Evolutionary conservation across 148 eudicot genomes (phyloP).

Genomic region (Pharnaceum exiguum): DNA sequence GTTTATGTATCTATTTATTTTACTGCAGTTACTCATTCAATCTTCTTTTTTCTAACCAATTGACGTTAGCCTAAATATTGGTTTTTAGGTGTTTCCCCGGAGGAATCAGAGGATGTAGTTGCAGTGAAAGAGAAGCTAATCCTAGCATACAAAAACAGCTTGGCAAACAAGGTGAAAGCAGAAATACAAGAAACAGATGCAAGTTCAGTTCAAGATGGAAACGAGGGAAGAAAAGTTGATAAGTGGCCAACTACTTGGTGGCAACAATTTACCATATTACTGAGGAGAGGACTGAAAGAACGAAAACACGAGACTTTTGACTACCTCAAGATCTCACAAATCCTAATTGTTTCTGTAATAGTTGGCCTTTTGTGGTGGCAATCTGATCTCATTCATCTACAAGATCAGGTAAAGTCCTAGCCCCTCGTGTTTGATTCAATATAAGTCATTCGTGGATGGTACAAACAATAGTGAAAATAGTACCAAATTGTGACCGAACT

Average conservation of each 20-base stretch:
- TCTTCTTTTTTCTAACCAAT: too few relatives aligned
- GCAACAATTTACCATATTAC: constrained; percentile 52
- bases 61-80: too few relatives aligned
- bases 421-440: too few relatives aligned
- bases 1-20: too few relatives aligned
- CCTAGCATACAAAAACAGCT: constrained; percentile 37
- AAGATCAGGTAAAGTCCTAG: too few relatives aligned
- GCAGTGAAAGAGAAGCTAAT: constrained; percentile 40
- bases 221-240: constrained; percentile 13
- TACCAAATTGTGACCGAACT: too few relatives aligned
- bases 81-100: constrained; percentile 40
- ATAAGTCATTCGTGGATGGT: too few relatives aligned
- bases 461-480: too few relatives aligned
- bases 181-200: constrained; percentile 24
- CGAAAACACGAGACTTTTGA: constrained; percentile 46
- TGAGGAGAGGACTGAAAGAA: constrained; percentile 61
- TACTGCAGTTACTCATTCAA: too few relatives aligned
- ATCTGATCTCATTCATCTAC: constrained; percentile 53
- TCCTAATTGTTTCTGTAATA: constrained; percentile 38
- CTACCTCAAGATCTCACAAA: constrained; percentile 35
- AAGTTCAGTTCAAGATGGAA: constrained; percentile 1
- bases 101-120: constrained; percentile 39
- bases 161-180: constrained; percentile 35
- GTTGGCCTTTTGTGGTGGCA: constrained; percentile 64
- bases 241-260: constrained; percentile 71